phyloP scores from a whole-genome alignment of 176 grass and related monocot species.

The Alopecurus myosuroides region DNA sequence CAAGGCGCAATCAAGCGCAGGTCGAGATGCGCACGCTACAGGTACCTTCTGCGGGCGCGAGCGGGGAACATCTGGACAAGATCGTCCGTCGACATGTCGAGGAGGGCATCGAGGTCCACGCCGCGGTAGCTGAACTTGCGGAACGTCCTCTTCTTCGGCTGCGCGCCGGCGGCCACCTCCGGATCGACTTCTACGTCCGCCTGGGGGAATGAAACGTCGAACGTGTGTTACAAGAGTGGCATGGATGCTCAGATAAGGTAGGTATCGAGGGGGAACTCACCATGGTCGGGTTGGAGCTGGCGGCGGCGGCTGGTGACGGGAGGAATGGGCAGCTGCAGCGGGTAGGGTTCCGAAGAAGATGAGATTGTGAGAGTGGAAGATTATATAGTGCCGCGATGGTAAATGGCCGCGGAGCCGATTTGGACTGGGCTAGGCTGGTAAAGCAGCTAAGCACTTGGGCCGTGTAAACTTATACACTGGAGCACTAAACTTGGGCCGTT shows the following conservation, averaged over 20 bases:
- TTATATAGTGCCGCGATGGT: not conserved
- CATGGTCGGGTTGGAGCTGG: not conserved
- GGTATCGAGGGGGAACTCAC: not conserved
- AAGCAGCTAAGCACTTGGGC: not conserved
- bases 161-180: conserved; percentile 52
- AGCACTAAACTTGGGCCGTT: no score
- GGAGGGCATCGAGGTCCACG: conserved; percentile 86
- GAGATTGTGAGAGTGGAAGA: not conserved
- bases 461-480: no score
- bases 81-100: conserved; percentile 95
- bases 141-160: conserved; percentile 95
- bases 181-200: conserved; percentile 67
- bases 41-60: conserved; percentile 76
- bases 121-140: conserved; percentile 93
- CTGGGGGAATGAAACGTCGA: conserved; percentile 17
- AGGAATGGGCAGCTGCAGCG: not conserved
- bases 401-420: not conserved
- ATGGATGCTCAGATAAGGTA: not conserved
- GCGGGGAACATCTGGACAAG: conserved; percentile 95
- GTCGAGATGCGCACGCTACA: not conserved
- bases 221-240: not conserved
- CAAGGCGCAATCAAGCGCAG: not conserved
- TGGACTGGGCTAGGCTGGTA: not conserved
- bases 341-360: not conserved
- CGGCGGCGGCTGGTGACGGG: not conserved